Evolutionary conservation across 2,329 filamentous ascomycete species (phyloP), one percentile per base, ranked within the genome.

Genomic region (Parastagonospora nodorum): DNA sequence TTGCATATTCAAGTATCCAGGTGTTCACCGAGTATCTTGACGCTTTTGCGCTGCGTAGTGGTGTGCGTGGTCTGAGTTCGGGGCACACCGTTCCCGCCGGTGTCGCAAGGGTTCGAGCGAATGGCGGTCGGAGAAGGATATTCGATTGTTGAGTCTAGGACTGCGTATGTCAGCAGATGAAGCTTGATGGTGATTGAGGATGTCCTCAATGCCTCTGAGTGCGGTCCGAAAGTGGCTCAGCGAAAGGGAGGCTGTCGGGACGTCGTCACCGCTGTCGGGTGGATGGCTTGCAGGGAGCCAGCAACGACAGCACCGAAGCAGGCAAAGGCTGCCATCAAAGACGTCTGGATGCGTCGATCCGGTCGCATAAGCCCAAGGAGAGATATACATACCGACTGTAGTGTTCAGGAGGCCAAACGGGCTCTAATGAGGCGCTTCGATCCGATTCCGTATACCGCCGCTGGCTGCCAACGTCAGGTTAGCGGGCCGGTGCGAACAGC

Each of bases 31-130:
- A 42, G 41, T 46, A 28, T 57, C 45, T 40, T 43, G 50, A 41
- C 42, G 53, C 50, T 57, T 63, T 51, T 68, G 56, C 43, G 56
- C 53, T 37, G 54, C 53, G 62, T 41, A 48, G 58, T 35, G 41
- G 53, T 55, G 54, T 61, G 54, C 64, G 45, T 57, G 42, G 45
- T 52, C 59, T 58, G 49, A 58, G 46, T 59, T 52, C 58, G 50
- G 51, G 63, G 57, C 57, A 57, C 61, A 69, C 69, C 66, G 68
- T 70, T 64, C 62, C 67, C 63, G 69, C 69, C 70, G 68, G 70
- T 71, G 71, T 75, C 70, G 71, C 70, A 73, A 74, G 61, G 68
- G 53, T 53, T 61, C 50, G 58, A 55, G 61, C 59, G 63, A 60
- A 62, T 56, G 60, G 64, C 63, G 64, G 64, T 63, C 61, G 67